These are phyloP conservation scores for Zygosaccharomyces pseudorouxii DNA, from an alignment of 805 yeast species.

Conservation along the genomic window DNA sequence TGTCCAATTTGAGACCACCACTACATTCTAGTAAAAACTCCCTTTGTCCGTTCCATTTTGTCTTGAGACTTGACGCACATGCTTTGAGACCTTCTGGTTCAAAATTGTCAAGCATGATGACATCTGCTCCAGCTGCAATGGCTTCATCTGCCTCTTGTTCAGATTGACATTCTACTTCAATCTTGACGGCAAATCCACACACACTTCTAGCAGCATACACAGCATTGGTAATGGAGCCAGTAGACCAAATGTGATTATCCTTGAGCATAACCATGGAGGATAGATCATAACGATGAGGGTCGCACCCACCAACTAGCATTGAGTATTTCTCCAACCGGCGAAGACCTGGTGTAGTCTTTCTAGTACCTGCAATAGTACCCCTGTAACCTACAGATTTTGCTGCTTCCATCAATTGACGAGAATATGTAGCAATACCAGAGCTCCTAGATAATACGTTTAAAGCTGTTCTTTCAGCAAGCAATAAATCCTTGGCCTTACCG, in stretches of 20 bases:
- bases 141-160: conserved; percentile 90
- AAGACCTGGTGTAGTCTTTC: conserved; percentile 96
- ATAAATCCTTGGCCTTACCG: conserved; percentile 75
- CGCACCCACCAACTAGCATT: conserved; percentile 94
- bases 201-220: conserved; percentile 70
- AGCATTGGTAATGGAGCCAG: conserved; percentile 87
- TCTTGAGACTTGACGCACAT: conserved; percentile 62
- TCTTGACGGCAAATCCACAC: conserved; percentile 84
- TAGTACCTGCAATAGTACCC: conserved; percentile 91
- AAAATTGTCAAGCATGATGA: conserved; percentile 91
- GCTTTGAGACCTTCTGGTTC: conserved; percentile 54
- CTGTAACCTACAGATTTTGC: conserved; percentile 67
- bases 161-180: conserved; percentile 86
- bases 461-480: conserved; percentile 82
- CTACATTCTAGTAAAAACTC: conserved; percentile 78
- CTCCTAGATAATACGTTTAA: conserved; percentile 76
- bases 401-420: conserved; percentile 48
- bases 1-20: conserved; percentile 78
- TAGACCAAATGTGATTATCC: conserved; percentile 89
- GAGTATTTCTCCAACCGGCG: conserved; percentile 86
- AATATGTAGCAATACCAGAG: conserved; percentile 83
- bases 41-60: conserved; percentile 45
- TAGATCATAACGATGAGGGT: conserved; percentile 85
- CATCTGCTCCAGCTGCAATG: conserved; percentile 91
- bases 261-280: conserved; percentile 94